These are phyloP conservation scores for Fusarium sp. DNA, from an alignment of 2,329 filamentous ascomycete species.

Conservation along the genomic window DNA sequence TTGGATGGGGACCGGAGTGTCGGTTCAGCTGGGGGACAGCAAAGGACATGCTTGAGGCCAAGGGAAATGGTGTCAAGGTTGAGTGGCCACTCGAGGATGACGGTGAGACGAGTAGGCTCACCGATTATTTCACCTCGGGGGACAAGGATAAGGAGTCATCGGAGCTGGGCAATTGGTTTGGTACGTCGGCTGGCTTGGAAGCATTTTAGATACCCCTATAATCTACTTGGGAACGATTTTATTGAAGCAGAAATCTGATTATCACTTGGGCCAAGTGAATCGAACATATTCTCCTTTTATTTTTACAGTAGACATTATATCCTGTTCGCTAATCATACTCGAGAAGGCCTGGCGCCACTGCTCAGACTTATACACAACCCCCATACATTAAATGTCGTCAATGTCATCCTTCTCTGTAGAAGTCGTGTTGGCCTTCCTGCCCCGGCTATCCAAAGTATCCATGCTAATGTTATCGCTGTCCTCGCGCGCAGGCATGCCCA, in stretches of 20 bases:
- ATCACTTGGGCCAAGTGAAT: constrained; percentile 4
- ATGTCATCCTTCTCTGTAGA: constrained; percentile 53
- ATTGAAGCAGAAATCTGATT: not conserved
- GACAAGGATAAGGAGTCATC: constrained; percentile 57
- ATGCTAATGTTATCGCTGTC: constrained; percentile 62
- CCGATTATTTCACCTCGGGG: constrained; percentile 72
- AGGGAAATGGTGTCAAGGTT: constrained; percentile 71
- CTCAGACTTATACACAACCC: constrained; percentile 19
- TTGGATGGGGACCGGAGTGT: constrained; percentile 94
- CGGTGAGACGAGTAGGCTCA: constrained; percentile 72
- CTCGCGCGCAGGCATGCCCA: constrained; percentile 71
- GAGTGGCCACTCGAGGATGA: constrained; percentile 86
- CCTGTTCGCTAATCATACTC: constrained; percentile 39
- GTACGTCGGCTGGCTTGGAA: constrained; percentile 72
- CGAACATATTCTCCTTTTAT: not conserved
- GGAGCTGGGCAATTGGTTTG: constrained; percentile 85
- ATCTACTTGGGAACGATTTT: not conserved
- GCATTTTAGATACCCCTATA: constrained; percentile 64
- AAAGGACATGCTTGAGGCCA: constrained; percentile 90
- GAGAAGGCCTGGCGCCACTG: constrained; percentile 16
- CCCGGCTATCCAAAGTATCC: constrained; percentile 67
- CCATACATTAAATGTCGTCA: constrained; percentile 66
- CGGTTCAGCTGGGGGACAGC: constrained; percentile 96
- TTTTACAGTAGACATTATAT: constrained; percentile 42
- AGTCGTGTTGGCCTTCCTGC: constrained; percentile 55